These are phyloP conservation scores for Croton laevigatus DNA, from an alignment of 441 rosid genomes.

Conservation along the genomic window DNA sequence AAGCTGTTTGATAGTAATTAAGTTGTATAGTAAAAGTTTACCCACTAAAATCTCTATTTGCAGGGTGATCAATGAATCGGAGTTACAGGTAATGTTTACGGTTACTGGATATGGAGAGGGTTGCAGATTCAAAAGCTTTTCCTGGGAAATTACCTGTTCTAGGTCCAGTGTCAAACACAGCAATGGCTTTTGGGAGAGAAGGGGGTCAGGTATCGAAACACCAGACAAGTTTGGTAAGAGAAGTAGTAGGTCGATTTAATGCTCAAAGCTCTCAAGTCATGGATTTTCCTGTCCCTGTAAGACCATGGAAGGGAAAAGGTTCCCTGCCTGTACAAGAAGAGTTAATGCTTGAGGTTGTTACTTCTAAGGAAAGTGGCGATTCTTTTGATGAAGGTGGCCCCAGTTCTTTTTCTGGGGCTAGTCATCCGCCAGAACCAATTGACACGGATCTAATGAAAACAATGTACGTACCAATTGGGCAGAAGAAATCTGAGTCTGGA, in stretches of 20 bases:
- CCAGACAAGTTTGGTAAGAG: constrained; percentile 49
- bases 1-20: constrained; percentile 7
- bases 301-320: constrained; percentile 64
- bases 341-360: constrained; percentile 37
- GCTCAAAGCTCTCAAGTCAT: constrained; percentile 35
- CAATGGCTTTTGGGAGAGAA: constrained; percentile 43
- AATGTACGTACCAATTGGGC: constrained; percentile 61
- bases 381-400: constrained; percentile 68
- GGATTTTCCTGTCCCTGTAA: constrained; percentile 42
- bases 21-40: constrained; percentile 3
- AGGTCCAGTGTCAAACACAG: constrained; percentile 42
- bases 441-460: constrained; percentile 76
- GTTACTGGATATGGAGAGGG: constrained; percentile 58
- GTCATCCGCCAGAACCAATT: constrained; percentile 90
- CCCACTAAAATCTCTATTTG: constrained; percentile 23
- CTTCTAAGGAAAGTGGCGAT: constrained; percentile 49
- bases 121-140: constrained; percentile 47
- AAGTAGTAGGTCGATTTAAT: constrained; percentile 38
- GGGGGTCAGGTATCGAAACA: constrained; percentile 37
- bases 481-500: constrained; percentile 58
- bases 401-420: constrained; percentile 76
- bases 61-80: constrained; percentile 33
- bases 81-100: constrained; percentile 33
- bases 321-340: constrained; percentile 50
- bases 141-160: constrained; percentile 45